A percentile compares a stretch with the other conserved stretches of the same genome.
These are phyloP conservation scores for Candida labiduridarum DNA, from an alignment of 1,139 yeast species.

Conservation along the genomic window DNA sequence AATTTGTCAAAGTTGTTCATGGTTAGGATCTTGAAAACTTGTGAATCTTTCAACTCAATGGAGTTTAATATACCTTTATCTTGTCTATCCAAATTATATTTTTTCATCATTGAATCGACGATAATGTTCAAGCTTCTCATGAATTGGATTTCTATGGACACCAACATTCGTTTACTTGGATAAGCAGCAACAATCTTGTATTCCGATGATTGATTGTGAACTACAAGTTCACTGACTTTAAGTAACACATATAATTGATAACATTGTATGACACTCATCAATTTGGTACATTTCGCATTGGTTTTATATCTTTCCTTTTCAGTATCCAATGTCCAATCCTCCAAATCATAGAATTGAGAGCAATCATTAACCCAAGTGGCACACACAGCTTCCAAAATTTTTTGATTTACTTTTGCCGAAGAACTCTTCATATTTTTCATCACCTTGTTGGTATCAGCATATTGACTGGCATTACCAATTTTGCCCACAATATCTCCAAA, in stretches of 20 bases:
- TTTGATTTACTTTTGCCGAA: constrained; percentile 38
- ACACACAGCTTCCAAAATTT: constrained; percentile 46
- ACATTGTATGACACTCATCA: constrained; percentile 38
- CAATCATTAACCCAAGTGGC: constrained; percentile 54
- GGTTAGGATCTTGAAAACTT: constrained; percentile 43
- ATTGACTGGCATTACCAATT: constrained; percentile 37
- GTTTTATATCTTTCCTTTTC: constrained; percentile 2
- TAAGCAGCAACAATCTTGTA: constrained; percentile 36
- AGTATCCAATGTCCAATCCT: constrained; percentile 39
- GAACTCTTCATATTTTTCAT: constrained; percentile 38
- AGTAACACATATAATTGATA: constrained; percentile 40
- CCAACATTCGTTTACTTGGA: constrained; percentile 45
- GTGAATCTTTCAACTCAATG: constrained; percentile 11
- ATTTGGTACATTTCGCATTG: constrained; percentile 33
- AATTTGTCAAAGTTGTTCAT: constrained; percentile 50
- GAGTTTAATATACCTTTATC: constrained; percentile 9
- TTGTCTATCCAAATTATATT: constrained; percentile 38
- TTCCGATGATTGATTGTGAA: constrained; percentile 19
- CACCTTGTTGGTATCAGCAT: constrained; percentile 40
- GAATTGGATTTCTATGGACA: constrained; percentile 50
- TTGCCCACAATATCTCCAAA: constrained; percentile 37
- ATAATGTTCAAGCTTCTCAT: constrained; percentile 48
- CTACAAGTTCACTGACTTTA: constrained; percentile 30
- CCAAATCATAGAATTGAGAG: constrained; percentile 48
- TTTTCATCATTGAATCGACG: constrained; percentile 47